Evolutionary conservation across 441 rosid species (phyloP), one percentile per base, ranked within the genome.

Genomic region (Oxalis stricta): DNA sequence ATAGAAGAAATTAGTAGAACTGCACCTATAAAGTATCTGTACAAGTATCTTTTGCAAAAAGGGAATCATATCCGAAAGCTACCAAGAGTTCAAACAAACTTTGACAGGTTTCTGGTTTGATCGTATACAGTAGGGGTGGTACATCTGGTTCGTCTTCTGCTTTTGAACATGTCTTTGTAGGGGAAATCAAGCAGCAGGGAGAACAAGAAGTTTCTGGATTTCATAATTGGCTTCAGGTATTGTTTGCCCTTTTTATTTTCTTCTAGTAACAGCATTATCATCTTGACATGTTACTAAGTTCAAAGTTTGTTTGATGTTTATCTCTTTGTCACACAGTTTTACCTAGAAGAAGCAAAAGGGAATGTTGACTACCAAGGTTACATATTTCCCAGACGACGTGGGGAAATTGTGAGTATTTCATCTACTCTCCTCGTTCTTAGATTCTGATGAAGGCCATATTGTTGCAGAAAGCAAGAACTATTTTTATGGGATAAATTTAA

Each of bases 171-270:
- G 98, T 89, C 48, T 89, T 89, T 71, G 98, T 89, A 0, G 95
- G 95, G 47, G 95, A 89, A 71, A 72, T 89, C 54, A 84, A 82
- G 74, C 72, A 78, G 16, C 52, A 40, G 14, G 81, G 68, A 31
- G 89, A 76, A 33, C 70, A 73, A 61, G 75, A 79, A 70, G 92
- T 89, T 62, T 74, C 79, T 15, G 98, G 98, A 24, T 89, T 84
- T 68, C 98, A 89, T 58, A 89, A 89, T 50, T 89, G 98, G 98
- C 72, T 89, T 71, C 98, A 84, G 95, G 97, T 87, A 38, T 21
- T n/a, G n/a, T n/a, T n/a, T n/a, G n/a, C n/a, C n/a, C n/a, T n/a
- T n/a, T n/a, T n/a, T n/a, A n/a, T n/a, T n/a, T n/a, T n/a, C n/a
- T n/a, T n/a, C n/a, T n/a, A n/a, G 26, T 28, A 38, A 26, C 5